Conservation (phyloP, 1,139 yeast genomes). For the Meyerozyma athensensis region DNA sequence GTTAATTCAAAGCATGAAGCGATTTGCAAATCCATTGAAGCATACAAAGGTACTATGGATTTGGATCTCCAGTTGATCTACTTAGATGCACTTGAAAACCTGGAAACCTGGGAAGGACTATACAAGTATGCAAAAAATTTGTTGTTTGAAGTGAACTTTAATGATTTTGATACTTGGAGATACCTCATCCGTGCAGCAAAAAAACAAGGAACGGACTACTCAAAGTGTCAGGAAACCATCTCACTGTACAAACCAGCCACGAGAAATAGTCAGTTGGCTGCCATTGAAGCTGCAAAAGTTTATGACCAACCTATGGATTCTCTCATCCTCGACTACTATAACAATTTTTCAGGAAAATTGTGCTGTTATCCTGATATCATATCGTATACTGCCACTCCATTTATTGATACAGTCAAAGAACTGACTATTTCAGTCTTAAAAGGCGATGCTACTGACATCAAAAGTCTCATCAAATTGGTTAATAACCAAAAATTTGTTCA, state of each 20-base stretch:
- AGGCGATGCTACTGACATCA: conserved; percentile 13
- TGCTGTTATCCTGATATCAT: conserved; percentile 60
- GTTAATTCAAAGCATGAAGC: conserved; percentile 25
- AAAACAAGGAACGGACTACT: conserved; percentile 22
- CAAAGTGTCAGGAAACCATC: conserved; percentile 22
- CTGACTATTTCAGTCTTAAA: no score
- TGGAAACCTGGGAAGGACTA: conserved; percentile 40
- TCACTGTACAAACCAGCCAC: conserved; percentile 21
- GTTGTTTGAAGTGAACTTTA: conserved; percentile 41
- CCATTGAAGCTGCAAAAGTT: conserved; percentile 38
- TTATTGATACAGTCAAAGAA: conserved; percentile 10
- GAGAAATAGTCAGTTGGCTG: conserved; percentile 56
- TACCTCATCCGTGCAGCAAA: conserved; percentile 42
- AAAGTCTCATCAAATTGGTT: conserved; percentile 37
- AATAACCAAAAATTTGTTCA: conserved; percentile 46
- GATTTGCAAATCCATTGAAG: conserved; percentile 25
- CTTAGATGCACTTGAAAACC: conserved; percentile 37
- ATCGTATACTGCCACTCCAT: conserved; percentile 21
- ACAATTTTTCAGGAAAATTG: conserved; percentile 42
- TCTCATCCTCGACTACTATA: conserved; percentile 39
- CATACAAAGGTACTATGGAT: conserved; percentile 38
- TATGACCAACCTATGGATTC: conserved; percentile 16
- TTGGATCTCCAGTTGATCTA: conserved; percentile 55
- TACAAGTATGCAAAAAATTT: conserved; percentile 26
- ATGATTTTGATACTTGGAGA: conserved; percentile 63